A percentile compares a stretch with the other conserved stretches of the same genome.
Evolutionary conservation across 139 green algal species (phyloP).

Genomic region (Coelastrella sp.): DNA sequence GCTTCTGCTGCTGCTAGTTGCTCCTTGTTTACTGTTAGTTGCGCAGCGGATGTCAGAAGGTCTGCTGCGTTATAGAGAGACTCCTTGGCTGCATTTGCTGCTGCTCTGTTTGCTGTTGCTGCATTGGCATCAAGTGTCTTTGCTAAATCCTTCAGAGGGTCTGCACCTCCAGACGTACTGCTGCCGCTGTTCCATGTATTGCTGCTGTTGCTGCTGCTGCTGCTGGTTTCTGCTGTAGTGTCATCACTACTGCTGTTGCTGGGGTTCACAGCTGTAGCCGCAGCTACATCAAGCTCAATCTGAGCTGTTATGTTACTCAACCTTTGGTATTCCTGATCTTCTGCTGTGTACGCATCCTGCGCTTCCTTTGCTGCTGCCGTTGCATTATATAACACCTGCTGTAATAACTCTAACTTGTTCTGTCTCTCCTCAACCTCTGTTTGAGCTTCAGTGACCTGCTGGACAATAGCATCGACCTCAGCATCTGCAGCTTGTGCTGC

Average conservation of each 20-base stretch:
- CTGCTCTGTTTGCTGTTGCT: background rate
- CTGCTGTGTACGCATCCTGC: background rate
- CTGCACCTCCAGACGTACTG: background rate
- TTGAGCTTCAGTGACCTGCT: background rate
- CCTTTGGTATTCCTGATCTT: constrained; percentile 12
- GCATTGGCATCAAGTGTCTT: background rate
- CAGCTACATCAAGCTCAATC: constrained; percentile 1
- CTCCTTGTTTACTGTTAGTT: constrained; percentile 24
- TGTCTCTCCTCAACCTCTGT: background rate
- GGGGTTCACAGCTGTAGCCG: background rate
- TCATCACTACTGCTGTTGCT: background rate
- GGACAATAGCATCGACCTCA: background rate
- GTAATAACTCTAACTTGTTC: background rate
- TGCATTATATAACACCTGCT: constrained; percentile 13
- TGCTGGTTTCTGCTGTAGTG: background rate
- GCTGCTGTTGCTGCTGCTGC: background rate
- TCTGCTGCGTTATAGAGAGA: background rate
- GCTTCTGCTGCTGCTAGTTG: constrained; percentile 12
- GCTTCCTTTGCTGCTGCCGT: constrained; percentile 21
- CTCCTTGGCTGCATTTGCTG: constrained; percentile 1
- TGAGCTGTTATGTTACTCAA: background rate
- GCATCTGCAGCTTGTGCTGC: constrained; percentile 21
- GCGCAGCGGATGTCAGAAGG: background rate
- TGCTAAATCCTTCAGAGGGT: background rate
- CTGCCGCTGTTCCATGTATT: background rate